Percentiles rank a stretch among this genome's conserved stretches.
These are phyloP conservation scores for Pelargonium australe DNA, from an alignment of 441 rosid species.

Conservation along the genomic window DNA sequence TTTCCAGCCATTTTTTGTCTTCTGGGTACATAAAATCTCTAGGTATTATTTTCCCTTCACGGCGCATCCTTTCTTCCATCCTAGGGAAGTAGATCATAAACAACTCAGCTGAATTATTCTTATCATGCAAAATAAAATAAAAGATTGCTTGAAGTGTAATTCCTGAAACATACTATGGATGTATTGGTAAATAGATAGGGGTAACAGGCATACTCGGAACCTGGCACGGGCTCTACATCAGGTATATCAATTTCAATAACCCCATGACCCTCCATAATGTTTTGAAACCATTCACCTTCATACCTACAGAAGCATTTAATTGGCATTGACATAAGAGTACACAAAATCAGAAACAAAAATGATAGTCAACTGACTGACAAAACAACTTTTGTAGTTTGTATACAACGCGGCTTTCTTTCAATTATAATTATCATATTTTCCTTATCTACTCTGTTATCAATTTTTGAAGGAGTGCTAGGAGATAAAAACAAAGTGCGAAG, in stretches of 20 bases:
- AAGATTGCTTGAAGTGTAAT: slow-evolving; percentile 4
- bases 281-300: slow-evolving; percentile 93
- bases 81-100: slow-evolving; percentile 27
- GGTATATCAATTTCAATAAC: slow-evolving; percentile 85
- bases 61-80: slow-evolving; percentile 88
- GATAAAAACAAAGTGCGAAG: too few relatives aligned
- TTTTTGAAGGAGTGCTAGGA: too few relatives aligned
- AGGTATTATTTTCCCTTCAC: slow-evolving; percentile 68
- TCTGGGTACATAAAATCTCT: slow-evolving; percentile 77
- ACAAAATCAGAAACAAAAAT: not conserved
- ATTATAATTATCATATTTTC: too few relatives aligned
- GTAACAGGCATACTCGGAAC: slow-evolving; percentile 58
- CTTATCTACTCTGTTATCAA: too few relatives aligned
- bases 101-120: slow-evolving; percentile 15
- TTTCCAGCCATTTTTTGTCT: slow-evolving; percentile 86
- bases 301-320: slow-evolving; percentile 37
- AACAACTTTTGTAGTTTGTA: too few relatives aligned
- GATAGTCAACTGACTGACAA: not conserved
- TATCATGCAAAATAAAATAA: slow-evolving; percentile 8
- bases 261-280: slow-evolving; percentile 81
- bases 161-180: slow-evolving; percentile 1
- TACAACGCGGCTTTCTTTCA: too few relatives aligned
- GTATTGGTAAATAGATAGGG: slow-evolving; percentile 1
- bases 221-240: slow-evolving; percentile 77
- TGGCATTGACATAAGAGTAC: not conserved